These are phyloP conservation scores for Gamsiella multidivaricata DNA, from an alignment of 192 early-diverging fungal species.

Conservation along the genomic window DNA sequence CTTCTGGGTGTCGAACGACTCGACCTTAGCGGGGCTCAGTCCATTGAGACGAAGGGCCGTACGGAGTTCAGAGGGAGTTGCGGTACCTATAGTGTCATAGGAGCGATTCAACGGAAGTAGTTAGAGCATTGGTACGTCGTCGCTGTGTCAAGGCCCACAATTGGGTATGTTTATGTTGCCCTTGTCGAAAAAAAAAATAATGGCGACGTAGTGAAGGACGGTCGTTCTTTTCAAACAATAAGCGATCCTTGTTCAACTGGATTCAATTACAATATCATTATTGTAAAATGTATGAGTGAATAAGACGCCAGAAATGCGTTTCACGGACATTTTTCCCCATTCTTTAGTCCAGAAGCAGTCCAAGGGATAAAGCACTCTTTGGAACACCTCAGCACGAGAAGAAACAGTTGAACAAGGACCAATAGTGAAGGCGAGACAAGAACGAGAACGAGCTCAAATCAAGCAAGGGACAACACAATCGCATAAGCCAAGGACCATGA, in stretches of 20 bases:
- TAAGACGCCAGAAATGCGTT: conserved; percentile 1
- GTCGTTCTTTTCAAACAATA: too few species aligned
- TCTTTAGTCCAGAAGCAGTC: background rate
- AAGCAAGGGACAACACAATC: background rate
- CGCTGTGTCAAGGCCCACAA: too few species aligned
- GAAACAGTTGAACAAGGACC: background rate
- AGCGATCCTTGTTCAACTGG: too few species aligned
- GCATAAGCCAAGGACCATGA: background rate
- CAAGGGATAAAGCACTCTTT: background rate
- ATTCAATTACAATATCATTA: conserved; percentile 25
- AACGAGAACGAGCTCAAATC: background rate
- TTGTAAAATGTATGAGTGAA: too few species aligned
- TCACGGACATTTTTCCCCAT: background rate
- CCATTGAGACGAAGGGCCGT: conserved; percentile 72
- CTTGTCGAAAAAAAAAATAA: too few species aligned
- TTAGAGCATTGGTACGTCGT: too few species aligned
- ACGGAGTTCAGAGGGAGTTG: conserved; percentile 61
- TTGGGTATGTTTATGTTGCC: too few species aligned
- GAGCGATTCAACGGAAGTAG: background rate
- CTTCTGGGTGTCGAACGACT: conserved; percentile 79
- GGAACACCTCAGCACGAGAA: background rate
- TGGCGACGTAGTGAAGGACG: too few species aligned
- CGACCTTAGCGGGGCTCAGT: conserved; percentile 78
- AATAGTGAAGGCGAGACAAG: background rate
- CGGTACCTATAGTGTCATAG: conserved; percentile 65